phyloP scores from a whole-genome alignment of 805 yeast species.

The Cyberlindnera mississippiensis region DNA sequence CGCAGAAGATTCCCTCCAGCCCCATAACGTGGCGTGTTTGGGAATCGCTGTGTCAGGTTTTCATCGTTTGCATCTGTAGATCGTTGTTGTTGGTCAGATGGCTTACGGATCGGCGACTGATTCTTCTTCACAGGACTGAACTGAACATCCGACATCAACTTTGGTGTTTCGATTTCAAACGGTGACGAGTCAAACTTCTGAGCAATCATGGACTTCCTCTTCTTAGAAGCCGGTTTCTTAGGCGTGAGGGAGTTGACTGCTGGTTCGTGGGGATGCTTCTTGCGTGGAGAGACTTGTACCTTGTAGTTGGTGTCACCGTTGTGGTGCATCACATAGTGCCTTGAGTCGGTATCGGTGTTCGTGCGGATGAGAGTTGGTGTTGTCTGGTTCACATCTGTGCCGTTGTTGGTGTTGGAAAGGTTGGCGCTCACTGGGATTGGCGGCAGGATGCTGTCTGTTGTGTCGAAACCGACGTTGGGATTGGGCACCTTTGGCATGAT shows the following conservation, averaged over 20 bases:
- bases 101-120: constrained; percentile 14
- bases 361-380: constrained; percentile 24
- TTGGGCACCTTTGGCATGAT: constrained; percentile 25
- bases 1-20: constrained; percentile 34
- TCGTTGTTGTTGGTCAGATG: neutral
- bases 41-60: constrained; percentile 36
- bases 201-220: constrained; percentile 26
- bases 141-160: constrained; percentile 25
- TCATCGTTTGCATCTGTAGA: constrained; percentile 6
- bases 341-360: constrained; percentile 12
- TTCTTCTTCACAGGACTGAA: constrained; percentile 21
- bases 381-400: constrained; percentile 26
- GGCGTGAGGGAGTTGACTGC: constrained; percentile 25
- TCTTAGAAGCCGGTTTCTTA: constrained; percentile 16
- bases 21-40: constrained; percentile 44
- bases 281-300: constrained; percentile 25
- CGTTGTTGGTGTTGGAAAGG: constrained; percentile 22
- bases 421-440: constrained; percentile 24
- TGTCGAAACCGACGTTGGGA: constrained; percentile 23
- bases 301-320: constrained; percentile 24
- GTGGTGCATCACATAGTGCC: constrained; percentile 22
- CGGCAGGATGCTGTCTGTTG: constrained; percentile 27
- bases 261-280: constrained; percentile 13
- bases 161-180: constrained; percentile 27
- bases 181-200: constrained; percentile 28